A percentile compares a stretch with the other conserved stretches of the same genome.
These are phyloP conservation scores for Gnetum montanum DNA, from an alignment of 75 land plant genomes.

Conservation along the genomic window DNA sequence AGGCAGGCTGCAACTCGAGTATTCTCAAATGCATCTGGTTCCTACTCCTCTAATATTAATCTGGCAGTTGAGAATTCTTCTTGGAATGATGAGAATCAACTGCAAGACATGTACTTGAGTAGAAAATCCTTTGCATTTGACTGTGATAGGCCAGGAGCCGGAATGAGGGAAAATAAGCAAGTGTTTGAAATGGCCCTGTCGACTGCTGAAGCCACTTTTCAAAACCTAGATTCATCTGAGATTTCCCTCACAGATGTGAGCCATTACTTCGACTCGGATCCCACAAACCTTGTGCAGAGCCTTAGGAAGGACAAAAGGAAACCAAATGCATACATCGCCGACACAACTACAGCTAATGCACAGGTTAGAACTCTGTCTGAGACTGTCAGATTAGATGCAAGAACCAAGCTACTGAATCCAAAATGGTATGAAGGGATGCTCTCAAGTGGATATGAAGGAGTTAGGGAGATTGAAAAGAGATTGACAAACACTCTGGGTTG, in stretches of 20 bases:
- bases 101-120: conserved; percentile 97
- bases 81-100: conserved; percentile 98
- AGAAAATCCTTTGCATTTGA: conserved; percentile 97
- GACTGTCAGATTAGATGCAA: conserved; percentile 92
- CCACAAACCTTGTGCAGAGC: conserved; percentile 88
- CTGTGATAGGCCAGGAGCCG: conserved; percentile 86
- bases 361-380: conserved; percentile 91
- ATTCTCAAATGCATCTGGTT: conserved; percentile 98
- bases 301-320: conserved; percentile 88
- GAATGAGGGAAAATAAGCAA: conserved; percentile 90
- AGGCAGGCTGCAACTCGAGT: conserved; percentile 91
- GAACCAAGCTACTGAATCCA: conserved; percentile 98
- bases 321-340: conserved; percentile 93
- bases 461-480: conserved; percentile 97
- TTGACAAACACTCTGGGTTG: conserved; percentile 98
- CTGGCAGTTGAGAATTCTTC: conserved; percentile 99
- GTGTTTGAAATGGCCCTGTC: conserved; percentile 96
- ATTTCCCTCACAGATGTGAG: conserved; percentile 97
- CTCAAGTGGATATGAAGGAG: conserved; percentile 92
- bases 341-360: conserved; percentile 98
- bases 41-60: conserved; percentile 97
- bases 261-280: conserved; percentile 98
- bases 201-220: conserved; percentile 99
- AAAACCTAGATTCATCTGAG: conserved; percentile 97
- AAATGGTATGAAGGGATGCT: conserved; percentile 99